Conservation (phyloP, 2,329 filamentous ascomycete species). For the Botrytis paeoniae region DNA sequence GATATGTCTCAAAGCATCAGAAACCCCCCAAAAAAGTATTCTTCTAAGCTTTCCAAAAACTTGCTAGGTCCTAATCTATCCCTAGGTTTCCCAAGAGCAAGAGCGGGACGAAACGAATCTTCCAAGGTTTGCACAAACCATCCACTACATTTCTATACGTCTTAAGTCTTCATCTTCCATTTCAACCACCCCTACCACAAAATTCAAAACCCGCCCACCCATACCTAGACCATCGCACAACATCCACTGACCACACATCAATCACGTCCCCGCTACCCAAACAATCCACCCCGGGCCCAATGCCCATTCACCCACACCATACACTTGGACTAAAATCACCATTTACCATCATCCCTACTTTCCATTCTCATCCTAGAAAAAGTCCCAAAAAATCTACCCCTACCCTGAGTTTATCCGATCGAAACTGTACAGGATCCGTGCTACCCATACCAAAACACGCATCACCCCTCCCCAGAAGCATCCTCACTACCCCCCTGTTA, state of each 20-base stretch:
- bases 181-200: slow-evolving; percentile 15
- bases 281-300: slow-evolving; percentile 10
- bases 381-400: neutral
- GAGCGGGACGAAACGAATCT: slow-evolving; percentile 18
- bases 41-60: slow-evolving; percentile 2
- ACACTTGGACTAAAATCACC: neutral
- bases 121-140: slow-evolving; percentile 18
- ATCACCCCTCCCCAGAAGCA: slow-evolving; percentile 19
- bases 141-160: neutral
- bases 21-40: slow-evolving; percentile 3
- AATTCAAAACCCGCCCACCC: slow-evolving; percentile 5
- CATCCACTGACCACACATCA: slow-evolving; percentile 11
- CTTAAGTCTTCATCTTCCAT: slow-evolving; percentile 6
- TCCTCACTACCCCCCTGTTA: slow-evolving; percentile 17
- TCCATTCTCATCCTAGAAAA: neutral
- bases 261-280: slow-evolving; percentile 17
- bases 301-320: slow-evolving; percentile 8
- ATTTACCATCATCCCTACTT: slow-evolving; percentile 6
- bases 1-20: slow-evolving; percentile 16
- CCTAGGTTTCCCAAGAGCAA: slow-evolving; percentile 13
- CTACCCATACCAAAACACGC: slow-evolving; percentile 18
- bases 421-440: slow-evolving; percentile 20
- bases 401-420: slow-evolving; percentile 19
- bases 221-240: slow-evolving; percentile 5
- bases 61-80: slow-evolving; percentile 6